Conservation (phyloP, 1,284 basidiomycete genomes). For the Cryptococcus sp. region DNA sequence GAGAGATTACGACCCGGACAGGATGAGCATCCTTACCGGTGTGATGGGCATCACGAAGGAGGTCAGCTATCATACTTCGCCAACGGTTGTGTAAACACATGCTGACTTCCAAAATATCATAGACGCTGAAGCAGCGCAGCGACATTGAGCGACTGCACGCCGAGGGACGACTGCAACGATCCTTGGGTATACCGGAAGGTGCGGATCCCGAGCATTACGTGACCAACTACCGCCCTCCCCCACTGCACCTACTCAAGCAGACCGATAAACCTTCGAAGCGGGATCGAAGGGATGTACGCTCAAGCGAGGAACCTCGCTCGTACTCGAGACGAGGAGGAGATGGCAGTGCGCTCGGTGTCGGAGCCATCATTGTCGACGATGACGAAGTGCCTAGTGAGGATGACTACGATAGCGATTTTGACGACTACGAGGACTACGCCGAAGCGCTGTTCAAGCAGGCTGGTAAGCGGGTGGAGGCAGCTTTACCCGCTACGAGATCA, state of each 20-base stretch:
- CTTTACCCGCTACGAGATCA: slow-evolving; percentile 10
- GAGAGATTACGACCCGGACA: slow-evolving; percentile 57
- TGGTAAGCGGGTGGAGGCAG: slow-evolving; percentile 14
- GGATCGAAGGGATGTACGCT: neutral
- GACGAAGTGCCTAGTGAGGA: slow-evolving; percentile 27
- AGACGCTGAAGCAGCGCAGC: slow-evolving; percentile 32
- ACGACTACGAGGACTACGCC: slow-evolving; percentile 12
- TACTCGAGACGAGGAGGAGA: no score
- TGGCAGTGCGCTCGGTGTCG: slow-evolving; percentile 5
- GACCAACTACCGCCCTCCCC: slow-evolving; percentile 24
- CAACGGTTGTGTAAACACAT: no score
- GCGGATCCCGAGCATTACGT: slow-evolving; percentile 23
- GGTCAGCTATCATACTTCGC: slow-evolving; percentile 55
- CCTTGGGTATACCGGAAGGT: slow-evolving; percentile 33
- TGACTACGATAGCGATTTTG: slow-evolving; percentile 20
- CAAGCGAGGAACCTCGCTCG: slow-evolving; percentile 2
- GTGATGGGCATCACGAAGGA: slow-evolving; percentile 82
- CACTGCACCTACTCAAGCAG: slow-evolving; percentile 3
- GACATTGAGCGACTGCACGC: slow-evolving; percentile 30
- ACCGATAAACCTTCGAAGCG: slow-evolving; percentile 1
- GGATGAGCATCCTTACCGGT: slow-evolving; percentile 75
- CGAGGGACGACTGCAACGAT: slow-evolving; percentile 50
- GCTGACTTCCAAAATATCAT: neutral
- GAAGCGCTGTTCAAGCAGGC: slow-evolving; percentile 12
- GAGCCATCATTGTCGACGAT: slow-evolving; percentile 40